Evolutionary conservation across 805 yeast genomes (phyloP).

Genomic region (Hanseniaspora lachancei): DNA sequence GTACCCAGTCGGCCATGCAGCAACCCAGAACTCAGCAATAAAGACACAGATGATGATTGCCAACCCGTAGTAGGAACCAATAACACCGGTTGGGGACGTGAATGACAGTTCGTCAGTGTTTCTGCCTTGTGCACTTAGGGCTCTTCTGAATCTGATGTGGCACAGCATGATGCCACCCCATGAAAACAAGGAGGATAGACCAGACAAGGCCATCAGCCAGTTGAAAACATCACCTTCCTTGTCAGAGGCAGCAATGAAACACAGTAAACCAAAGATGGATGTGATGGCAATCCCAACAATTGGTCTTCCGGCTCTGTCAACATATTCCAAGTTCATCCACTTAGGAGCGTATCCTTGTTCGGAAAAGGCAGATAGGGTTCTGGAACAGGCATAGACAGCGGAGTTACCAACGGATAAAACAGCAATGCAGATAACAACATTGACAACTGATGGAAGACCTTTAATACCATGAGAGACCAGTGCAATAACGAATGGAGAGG

Average conservation of each 20-base stretch:
- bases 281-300: constrained; percentile 41
- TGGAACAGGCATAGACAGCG: constrained; percentile 54
- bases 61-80: constrained; percentile 55
- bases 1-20: constrained; percentile 53
- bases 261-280: constrained; percentile 42
- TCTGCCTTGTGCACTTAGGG: constrained; percentile 54
- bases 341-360: constrained; percentile 42
- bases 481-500: constrained; percentile 72
- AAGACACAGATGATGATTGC: constrained; percentile 46
- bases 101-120: constrained; percentile 52
- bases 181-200: constrained; percentile 47
- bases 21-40: constrained; percentile 71
- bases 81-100: constrained; percentile 52
- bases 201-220: constrained; percentile 54
- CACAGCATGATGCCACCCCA: constrained; percentile 50
- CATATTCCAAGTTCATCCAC: constrained; percentile 47
- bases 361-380: constrained; percentile 51
- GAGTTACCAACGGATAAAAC: constrained; percentile 63
- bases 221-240: constrained; percentile 44
- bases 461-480: constrained; percentile 48
- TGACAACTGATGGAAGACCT: constrained; percentile 53
- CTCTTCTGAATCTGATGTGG: constrained; percentile 53
- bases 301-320: constrained; percentile 60
- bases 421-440: constrained; percentile 54
- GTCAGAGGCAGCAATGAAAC: constrained; percentile 44